These are phyloP conservation scores for Volvariella surrecta DNA, from an alignment of 1,284 basidiomycete genomes.

Conservation along the genomic window DNA sequence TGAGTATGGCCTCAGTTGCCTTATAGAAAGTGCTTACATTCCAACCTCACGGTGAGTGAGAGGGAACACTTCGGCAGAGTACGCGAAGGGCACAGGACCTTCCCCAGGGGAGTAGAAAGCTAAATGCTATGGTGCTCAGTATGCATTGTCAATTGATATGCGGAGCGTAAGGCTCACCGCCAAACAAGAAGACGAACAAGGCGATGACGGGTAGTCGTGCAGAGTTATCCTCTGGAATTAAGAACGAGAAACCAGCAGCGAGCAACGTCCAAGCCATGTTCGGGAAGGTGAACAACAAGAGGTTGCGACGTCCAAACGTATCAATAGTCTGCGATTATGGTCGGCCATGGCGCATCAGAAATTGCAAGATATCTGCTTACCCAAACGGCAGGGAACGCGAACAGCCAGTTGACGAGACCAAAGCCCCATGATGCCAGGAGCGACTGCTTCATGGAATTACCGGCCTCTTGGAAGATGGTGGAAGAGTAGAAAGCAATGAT, in stretches of 20 bases:
- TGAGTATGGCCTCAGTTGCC: not conserved
- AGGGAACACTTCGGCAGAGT: constrained; percentile 58
- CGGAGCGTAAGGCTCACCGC: constrained; percentile 19
- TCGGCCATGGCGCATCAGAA: not conserved
- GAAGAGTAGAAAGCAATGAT: constrained; percentile 65
- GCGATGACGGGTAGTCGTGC: constrained; percentile 41
- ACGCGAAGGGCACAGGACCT: constrained; percentile 66
- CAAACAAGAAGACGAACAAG: constrained; percentile 51
- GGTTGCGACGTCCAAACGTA: constrained; percentile 50
- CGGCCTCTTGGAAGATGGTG: constrained; percentile 54
- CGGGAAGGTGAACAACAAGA: constrained; percentile 52
- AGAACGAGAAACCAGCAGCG: constrained; percentile 50
- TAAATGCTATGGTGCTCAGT: constrained; percentile 12
- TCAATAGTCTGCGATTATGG: constrained; percentile 29
- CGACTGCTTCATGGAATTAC: constrained; percentile 37
- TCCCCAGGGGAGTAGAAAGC: constrained; percentile 56
- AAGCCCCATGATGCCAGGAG: constrained; percentile 67
- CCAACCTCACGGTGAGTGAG: constrained; percentile 49
- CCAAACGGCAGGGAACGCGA: constrained; percentile 58
- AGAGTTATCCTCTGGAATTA: constrained; percentile 28
- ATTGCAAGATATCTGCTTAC: constrained; percentile 13
- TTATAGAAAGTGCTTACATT: constrained; percentile 24
- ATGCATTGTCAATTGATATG: constrained; percentile 1
- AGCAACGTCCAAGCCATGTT: constrained; percentile 53
- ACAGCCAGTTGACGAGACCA: constrained; percentile 60